Base-by-base conservation (phyloP, 2,329 filamentous ascomycete species). In the Colletotrichum sp. region DNA sequence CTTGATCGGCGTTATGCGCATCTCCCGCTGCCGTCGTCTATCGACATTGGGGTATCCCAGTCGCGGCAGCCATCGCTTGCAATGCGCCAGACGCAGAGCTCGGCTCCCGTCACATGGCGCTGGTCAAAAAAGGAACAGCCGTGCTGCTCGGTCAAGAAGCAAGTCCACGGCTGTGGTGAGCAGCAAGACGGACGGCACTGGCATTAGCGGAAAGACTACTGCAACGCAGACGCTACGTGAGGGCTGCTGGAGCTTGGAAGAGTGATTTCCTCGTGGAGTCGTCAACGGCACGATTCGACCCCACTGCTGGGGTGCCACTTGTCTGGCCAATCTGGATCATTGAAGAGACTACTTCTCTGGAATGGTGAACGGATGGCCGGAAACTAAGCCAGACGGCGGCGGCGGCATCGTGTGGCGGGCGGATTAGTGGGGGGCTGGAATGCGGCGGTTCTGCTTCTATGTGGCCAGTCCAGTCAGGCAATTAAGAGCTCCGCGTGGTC, bases 351-450 rank as follows among this genome's bases (percentile, higher is more conserved):
- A 34, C 26, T 7, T 57, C 24, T 52, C 44, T 28, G 24, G 49
- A 59, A 52, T 55, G 26, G 69, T 44, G 32, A 21, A 59, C 73
- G 65, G 73, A 76, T 74, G 64, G 71, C 71, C 39, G 71, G 74
- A 70, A 21, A 62, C 66, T 64, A 75, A 24, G 34, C 34, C 57
- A 30, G 60, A 59, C 59, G 34, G 59, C 21, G 44, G 44, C 49
- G 15, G 63, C 55, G 62, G 63, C 36, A 59, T 74, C 57, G n/a
- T 59, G 67, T 60, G 64, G 62, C 44, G 44, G 60, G 52, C 24
- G 66, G 39, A 26, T 30, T n/a, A 59, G 49, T 57, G 66, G 63
- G 60, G 71, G 69, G 64, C 66, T 76, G 71, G 71, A 74, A 74
- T 26, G 39, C 30, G 49, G 65, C 30, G 49, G 39, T 68, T 68